Base-by-base conservation (phyloP, 371 early-diverging fungal genomes). In the Rhizopus sp. region DNA sequence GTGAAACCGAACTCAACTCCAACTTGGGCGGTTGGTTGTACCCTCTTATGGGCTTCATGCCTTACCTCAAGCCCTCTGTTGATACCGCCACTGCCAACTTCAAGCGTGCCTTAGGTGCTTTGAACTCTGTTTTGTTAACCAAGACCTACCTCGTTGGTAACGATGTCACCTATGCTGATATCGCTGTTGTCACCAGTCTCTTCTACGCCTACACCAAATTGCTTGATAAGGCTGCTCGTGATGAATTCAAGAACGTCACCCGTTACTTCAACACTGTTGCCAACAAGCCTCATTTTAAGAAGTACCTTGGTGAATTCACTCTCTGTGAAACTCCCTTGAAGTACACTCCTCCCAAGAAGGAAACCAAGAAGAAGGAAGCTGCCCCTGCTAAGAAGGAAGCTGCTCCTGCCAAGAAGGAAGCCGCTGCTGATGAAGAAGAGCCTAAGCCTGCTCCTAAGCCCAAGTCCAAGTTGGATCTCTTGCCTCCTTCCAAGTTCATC, bases 381-480 rank as follows among this genome's bases (percentile, higher is more conserved):
- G 80, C 73, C 60, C 63, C 77, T 49, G 39, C 65, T 53, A 84
- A 87, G 78, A 77, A 63, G 80, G 68, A 61, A 10, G 83, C 82
- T 37, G 85, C 51, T 12, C 88, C 91, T 5, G 23, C 46, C 30
- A 60, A 53, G 8, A 82, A 80, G 5, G 82, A 55, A 53, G 63
- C 46, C 79, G 83, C 90, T 58, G 10, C 68, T 48, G 78, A 66
- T 48, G 84, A 84, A 63, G 70, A 75, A 54, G 80, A 66, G 57
- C 59, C 68, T 35, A 84, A 85, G 63, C 88, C 89, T 59, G 86
- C 83, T 64, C 92, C 93, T 70, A 93, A 94, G 87, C 88, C 85
- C 69, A 94, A 94, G 93, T 92, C 89, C 85, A 86, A 88, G 74
- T 78, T 95, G 65, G 96, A 96, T 68, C 76, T 87, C 62, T 83